These are phyloP conservation scores for Penicillium sp. DNA, from an alignment of 2,329 filamentous ascomycete genomes.

Conservation along the genomic window DNA sequence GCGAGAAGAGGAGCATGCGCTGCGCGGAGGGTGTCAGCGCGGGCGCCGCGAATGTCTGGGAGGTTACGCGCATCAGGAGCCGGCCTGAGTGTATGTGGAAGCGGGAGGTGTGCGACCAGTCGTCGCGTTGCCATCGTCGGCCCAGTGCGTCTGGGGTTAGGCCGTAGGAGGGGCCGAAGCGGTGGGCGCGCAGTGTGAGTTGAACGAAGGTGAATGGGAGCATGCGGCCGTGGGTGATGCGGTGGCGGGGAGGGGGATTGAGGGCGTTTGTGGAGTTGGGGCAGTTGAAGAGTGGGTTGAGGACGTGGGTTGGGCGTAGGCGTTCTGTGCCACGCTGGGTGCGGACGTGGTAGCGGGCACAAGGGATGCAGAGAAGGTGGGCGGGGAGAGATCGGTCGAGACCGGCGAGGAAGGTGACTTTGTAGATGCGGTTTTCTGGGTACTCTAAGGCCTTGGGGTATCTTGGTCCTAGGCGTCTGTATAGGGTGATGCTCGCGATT, in stretches of 20 bases:
- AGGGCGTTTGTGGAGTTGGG: conserved; percentile 55
- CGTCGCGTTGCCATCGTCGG: conserved; percentile 57
- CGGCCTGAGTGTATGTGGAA: conserved; percentile 57
- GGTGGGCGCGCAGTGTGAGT: conserved; percentile 53
- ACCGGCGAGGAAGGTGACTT: conserved; percentile 53
- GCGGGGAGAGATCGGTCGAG: conserved; percentile 56
- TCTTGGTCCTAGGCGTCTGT: conserved; percentile 43
- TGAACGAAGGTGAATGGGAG: conserved; percentile 63
- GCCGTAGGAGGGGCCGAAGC: conserved; percentile 52
- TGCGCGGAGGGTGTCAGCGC: conserved; percentile 55
- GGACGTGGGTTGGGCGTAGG: conserved; percentile 54
- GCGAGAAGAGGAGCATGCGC: conserved; percentile 60
- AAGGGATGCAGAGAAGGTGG: conserved; percentile 63
- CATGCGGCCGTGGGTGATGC: conserved; percentile 57
- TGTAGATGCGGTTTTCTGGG: conserved; percentile 49
- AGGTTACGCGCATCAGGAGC: conserved; percentile 61
- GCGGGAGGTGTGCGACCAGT: conserved; percentile 59
- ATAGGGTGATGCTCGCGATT: conserved; percentile 52
- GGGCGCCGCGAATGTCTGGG: conserved; percentile 54
- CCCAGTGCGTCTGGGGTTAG: conserved; percentile 50
- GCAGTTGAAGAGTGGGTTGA: conserved; percentile 61
- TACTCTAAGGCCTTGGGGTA: conserved; percentile 44
- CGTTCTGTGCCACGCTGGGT: conserved; percentile 56
- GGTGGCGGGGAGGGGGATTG: conserved; percentile 51
- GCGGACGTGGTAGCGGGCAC: conserved; percentile 57